These are phyloP conservation scores for Coffea canephora DNA, from an alignment of 257 asterid genomes.

Conservation along the genomic window DNA sequence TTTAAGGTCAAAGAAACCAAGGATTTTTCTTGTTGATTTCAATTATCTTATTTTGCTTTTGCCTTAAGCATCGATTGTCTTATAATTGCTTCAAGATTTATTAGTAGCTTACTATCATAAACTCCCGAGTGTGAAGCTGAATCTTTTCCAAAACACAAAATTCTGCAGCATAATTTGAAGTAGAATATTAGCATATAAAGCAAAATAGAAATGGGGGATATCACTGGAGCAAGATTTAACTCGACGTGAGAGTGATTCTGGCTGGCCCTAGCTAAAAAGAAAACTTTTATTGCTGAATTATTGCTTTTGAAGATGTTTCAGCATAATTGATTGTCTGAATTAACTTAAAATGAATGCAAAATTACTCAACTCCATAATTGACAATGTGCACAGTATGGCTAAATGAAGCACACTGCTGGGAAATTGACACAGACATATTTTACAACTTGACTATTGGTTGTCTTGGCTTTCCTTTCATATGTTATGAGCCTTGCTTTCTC, in stretches of 20 bases:
- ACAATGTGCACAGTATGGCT: too few species aligned
- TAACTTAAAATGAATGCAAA: neutral
- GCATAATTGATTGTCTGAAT: neutral
- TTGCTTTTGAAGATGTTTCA: neutral
- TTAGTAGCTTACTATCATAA: neutral
- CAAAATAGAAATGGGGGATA: neutral
- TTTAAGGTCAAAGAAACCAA: neutral
- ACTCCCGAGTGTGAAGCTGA: neutral
- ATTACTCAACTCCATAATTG: neutral
- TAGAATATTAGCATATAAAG: neutral
- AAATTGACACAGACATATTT: neutral
- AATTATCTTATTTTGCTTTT: neutral
- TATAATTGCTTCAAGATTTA: neutral
- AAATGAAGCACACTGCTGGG: neutral
- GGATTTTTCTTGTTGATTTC: neutral
- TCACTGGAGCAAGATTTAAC: neutral
- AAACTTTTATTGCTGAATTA: neutral
- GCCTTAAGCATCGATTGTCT: neutral
- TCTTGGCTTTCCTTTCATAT: neutral
- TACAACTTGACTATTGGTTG: neutral
- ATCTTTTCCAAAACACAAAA: neutral
- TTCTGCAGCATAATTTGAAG: too few species aligned
- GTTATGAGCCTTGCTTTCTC: neutral
- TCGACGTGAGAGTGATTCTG: neutral
- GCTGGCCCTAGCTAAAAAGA: neutral